Evolutionary conservation across 495 filamentous ascomycete genomes (phyloP).

Genomic region (Umbilicaria muhlenbergii): DNA sequence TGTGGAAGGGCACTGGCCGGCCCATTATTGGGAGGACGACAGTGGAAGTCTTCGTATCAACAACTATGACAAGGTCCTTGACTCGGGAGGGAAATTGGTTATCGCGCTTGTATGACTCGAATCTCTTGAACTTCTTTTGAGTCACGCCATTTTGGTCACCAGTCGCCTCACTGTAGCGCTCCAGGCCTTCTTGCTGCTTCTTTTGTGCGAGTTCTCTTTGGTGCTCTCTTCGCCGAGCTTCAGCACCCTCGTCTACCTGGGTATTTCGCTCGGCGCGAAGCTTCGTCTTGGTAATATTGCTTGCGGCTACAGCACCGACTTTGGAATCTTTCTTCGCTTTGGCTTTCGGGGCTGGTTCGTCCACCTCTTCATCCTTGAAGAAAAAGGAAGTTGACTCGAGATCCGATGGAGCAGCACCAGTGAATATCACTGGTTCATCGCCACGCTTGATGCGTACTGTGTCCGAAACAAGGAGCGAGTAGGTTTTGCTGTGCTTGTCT

Average conservation of each 20-base stretch:
- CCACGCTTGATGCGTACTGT: conserved; percentile 76
- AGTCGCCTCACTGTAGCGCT: conserved; percentile 63
- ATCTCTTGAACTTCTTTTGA: conserved; percentile 93
- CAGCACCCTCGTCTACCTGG: conserved; percentile 77
- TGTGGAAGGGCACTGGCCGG: conserved; percentile 93
- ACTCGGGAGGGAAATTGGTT: conserved; percentile 78
- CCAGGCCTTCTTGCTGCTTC: conserved; percentile 78
- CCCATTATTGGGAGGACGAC: conserved; percentile 95
- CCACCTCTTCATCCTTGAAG: conserved; percentile 83
- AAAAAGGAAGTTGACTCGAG: conserved; percentile 90
- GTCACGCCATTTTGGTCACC: conserved; percentile 77
- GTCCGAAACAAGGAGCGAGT: conserved; percentile 81
- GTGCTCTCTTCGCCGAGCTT: conserved; percentile 75
- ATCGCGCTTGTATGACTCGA: conserved; percentile 97
- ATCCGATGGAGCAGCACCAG: conserved; percentile 77
- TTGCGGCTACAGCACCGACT: conserved; percentile 68
- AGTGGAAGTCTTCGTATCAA: conserved; percentile 80
- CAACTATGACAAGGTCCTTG: conserved; percentile 70
- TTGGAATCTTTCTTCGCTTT: conserved; percentile 72
- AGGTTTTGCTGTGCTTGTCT: conserved; percentile 72
- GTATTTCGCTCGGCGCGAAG: conserved; percentile 78
- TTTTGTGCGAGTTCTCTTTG: conserved; percentile 79
- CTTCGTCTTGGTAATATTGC: conserved; percentile 87
- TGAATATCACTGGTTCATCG: conserved; percentile 52
- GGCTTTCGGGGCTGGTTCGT: conserved; percentile 44